Base-by-base conservation (phyloP, 208 protist genomes). In the Trypanosoma boissoni region DNA sequence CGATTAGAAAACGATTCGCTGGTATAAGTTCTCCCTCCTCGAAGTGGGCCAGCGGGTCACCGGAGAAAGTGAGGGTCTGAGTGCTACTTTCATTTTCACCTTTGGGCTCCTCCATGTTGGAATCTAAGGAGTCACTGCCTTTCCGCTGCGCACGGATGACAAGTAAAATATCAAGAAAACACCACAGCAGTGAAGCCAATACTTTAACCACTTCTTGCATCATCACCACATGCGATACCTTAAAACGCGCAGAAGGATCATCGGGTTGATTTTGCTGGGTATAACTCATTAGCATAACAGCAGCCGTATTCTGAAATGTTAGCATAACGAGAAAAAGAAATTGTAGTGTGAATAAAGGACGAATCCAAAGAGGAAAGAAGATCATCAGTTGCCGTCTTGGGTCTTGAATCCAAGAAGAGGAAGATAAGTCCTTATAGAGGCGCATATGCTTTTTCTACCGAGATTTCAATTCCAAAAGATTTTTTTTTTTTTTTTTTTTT, bases 211-310 rank as follows among this genome's bases (percentile, higher is more conserved):
- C 10, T 36, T 68, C 61, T 36, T 58, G 50, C 42, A 68, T 68
- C 43, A 55, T 46, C 10, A 68, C 53, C 3, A 54, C 61, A 44
- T 68, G 61, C 21, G 52, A 46, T 1, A 60, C 52, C 6, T 21
- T 16, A 44, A 60, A 68, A 1, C 32, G 39, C 0, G 8, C 32
- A 2, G 41, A 34, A 0, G 9, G 41, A 51, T 41, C 32, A 3
- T 14, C 21, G 32, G 23, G 5, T 26, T 53, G 61, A 21, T 52
- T 9, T 27, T 68, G 41, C 26, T 68, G 61, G 1, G 61, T 68
- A 32, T 68, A 68, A 48, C 61, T 68, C 42, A 60, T 68, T 23
- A 68, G 53, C 43, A 68, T 42, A 32, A 68, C 61, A 41, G 32
- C 52, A n/a, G 43, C 43, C n/a, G 61, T 52, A 60, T 68, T 68